Base-by-base conservation (phyloP, 148 eudicot genomes). In the Salicornia ramosissima region DNA sequence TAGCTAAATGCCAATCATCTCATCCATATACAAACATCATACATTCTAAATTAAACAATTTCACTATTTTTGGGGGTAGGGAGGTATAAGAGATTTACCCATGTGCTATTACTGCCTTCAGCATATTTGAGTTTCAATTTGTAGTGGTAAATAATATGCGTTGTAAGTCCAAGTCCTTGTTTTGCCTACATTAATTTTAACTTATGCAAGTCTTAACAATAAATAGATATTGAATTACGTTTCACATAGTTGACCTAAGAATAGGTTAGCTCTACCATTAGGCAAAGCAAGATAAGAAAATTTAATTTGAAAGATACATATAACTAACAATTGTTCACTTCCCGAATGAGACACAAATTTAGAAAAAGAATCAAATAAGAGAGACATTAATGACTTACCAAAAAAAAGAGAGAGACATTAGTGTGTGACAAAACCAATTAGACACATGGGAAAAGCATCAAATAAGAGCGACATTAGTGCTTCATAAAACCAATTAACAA, bases 91-190 rank as follows among this genome's bases (percentile, higher is more conserved):
- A 68, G 71, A 73, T 62, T 72, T 60, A 88, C 98, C 98, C 98
- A 93, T 56, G 96, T 88, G 83, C 98, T 93, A 73, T 93, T 90
- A 65, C 97, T 93, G 80, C 86, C 97, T 79, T 84, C 73, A 3
- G 98, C 96, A 68, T 82, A 93, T 81, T 85, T 93, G 65, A 93
- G 96, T 67, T 86, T 79, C 79, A 93, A 72, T 73, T 90, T 90
- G 85, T 97, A 93, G 72, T 93, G 98, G 69, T 93, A 92, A 67
- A 93, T 78, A 46, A 88, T 82, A 68, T 87, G 81, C 64, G 97
- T 95, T 52, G 96, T 83, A 69, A 93, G 95, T 72, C 98, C 98
- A 69, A 93, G 87, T 62, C 98, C 98, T 86, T 92, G 81, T 78
- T 84, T 90, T 67, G 95, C 97, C 98, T 93, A 63, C 74, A 80